Base-by-base conservation (phyloP, 2,329 filamentous ascomycete genomes). In the Pseudocercospora eumusae region DNA sequence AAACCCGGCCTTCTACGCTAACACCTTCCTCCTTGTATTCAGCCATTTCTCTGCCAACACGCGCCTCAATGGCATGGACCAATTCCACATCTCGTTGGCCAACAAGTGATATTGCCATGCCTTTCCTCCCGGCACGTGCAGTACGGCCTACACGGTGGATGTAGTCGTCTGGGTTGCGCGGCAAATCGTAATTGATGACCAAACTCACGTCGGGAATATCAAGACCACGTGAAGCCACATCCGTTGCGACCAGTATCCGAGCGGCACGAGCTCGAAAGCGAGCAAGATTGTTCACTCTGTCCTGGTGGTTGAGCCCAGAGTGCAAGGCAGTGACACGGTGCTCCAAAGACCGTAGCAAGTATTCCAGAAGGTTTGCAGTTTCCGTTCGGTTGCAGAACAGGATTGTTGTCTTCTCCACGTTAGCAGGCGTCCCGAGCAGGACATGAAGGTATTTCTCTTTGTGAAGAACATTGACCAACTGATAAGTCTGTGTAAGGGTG, bases 141-240 rank as follows among this genome's bases (percentile, higher is more conserved):
- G 95, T 99, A 78, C 95, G 89, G 75, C 95, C 95, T 56, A 97
- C 93, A 11, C 95, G 87, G 79, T 99, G 95, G 68, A 99, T 95
- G 76, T 99, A 99, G 77, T 97, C 93, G 75, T 97, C 93, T 2
- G 93, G 92, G 73, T 97, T 92, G n/a, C 93, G 87, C 0, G 95
- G 95, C 0, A 99, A 86, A 74, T 99, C 95, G 77, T 93, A 99
- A 78, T 99, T 98, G 73, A 99, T 81, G 2, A 99, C 95, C 15
- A 98, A 78, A 59, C 85, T 88, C 6, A 98, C 93, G 68, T 92
- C 90, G 1, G 93, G 93, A 64, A 99, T 97, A 79, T 99, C 95
- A 3, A 99, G 85, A 82, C 95, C 95, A 75, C 95, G 86, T 20
- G 92, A 98, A 0, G 95, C 95, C 13, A 99, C 93, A 74, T 99